Evolutionary conservation across 1,139 yeast species (phyloP), one percentile per base, ranked within the genome.

Genomic region (Taphrina flavorubra): DNA sequence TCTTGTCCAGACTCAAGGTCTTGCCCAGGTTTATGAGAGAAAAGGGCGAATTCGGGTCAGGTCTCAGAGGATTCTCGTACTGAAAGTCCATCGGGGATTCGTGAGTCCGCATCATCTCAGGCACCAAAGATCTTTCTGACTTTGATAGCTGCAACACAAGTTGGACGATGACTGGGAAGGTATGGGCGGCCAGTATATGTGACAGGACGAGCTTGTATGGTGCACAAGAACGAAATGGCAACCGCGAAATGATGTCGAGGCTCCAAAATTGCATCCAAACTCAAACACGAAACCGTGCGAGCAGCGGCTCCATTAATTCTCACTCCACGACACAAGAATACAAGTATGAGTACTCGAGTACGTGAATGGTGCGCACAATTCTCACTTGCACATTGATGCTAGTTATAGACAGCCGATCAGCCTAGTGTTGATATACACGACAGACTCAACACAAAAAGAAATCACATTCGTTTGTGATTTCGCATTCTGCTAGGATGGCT

Each of bases 51-150:
- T 64, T 64, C 18, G 56, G 57, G 20, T 69, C 68, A 20, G 62
- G 59, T 36, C 16, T 49, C 47, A 67, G 37, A 11, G 65, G 70
- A 51, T 69, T 66, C 31, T 69, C 70, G 58, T 69, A 69, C 37
- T 65, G 67, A 51, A 69, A 69, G 37, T 69, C 70, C 70, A 69
- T 69, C 46, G 70, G 70, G 8, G 70, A 68, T 56, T 69, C 70
- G 36, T 66, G 55, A 6, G 67, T 40, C 20, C 69, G 63, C 57
- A 57, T 56, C 68, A 56, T 55, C 53, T 14, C 47, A 13, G n/a
- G 20, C n/a, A 44, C 18, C 18, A 6, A 3, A 44, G 47, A 44
- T 44, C 18, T 18, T 25, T 25, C 31, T 25, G 31, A 25, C 4
- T 25, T 4, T 25, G 31, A 25, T 25, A 25, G 31, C 4, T 25